phyloP scores from a whole-genome alignment of 805 yeast genomes.

The Lipomyces spencermartinsiae region DNA sequence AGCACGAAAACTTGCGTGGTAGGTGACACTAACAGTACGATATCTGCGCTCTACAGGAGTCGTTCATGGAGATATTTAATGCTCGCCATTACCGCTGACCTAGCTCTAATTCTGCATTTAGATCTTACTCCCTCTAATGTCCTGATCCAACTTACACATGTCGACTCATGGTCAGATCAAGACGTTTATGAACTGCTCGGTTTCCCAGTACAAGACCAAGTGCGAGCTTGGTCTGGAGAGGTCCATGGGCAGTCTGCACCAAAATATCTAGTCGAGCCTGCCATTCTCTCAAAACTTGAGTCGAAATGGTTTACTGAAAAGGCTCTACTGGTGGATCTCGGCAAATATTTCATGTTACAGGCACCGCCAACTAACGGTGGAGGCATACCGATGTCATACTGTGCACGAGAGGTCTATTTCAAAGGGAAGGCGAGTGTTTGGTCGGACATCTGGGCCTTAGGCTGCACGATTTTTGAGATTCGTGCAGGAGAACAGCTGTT shows the following conservation, averaged over 20 bases:
- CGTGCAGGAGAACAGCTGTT: conserved; percentile 8
- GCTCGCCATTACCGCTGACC: conserved; percentile 49
- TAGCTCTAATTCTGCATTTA: conserved; percentile 29
- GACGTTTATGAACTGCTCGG: conserved; percentile 1
- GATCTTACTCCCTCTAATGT: conserved; percentile 2
- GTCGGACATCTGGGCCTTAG: conserved; percentile 8
- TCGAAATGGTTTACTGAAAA: not conserved
- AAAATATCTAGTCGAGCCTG: conserved; percentile 27
- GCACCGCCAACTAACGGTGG: not conserved
- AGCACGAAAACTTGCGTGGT: not conserved
- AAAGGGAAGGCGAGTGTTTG: not conserved
- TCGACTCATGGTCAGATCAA: not conserved
- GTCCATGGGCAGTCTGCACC: conserved; percentile 49
- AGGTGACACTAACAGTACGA: not conserved
- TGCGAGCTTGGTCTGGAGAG: conserved; percentile 54
- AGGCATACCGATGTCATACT: not conserved
- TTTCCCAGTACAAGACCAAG: conserved; percentile 43
- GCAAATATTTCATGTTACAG: not conserved
- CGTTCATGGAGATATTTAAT: conserved; percentile 31
- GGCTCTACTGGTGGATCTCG: not conserved
- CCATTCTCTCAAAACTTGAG: conserved; percentile 42
- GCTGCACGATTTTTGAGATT: conserved; percentile 1
- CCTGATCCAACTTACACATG: conserved; percentile 8
- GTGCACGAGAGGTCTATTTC: not conserved
- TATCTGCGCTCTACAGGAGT: not conserved